phyloP scores from a whole-genome alignment of 805 yeast species.

The Kodamaea nitidulidarum region DNA sequence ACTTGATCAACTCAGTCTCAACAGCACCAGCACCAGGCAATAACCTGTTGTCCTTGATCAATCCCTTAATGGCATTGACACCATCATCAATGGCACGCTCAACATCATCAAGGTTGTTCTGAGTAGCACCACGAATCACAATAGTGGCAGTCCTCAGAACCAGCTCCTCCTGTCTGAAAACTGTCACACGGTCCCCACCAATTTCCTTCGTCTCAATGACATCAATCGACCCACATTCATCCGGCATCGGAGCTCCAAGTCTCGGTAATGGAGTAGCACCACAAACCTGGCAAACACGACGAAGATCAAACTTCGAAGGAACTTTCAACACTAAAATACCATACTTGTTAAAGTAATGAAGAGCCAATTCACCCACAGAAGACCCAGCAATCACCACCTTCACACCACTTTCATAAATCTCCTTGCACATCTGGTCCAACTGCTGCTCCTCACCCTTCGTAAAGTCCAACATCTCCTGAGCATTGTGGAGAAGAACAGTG shows the following conservation, averaged over 20 bases:
- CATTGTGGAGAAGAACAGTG: slow-evolving; percentile 91
- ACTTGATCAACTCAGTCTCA: slow-evolving; percentile 81
- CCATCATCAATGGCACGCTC: slow-evolving; percentile 98
- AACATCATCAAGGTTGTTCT: slow-evolving; percentile 85
- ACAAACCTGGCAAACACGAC: slow-evolving; percentile 92
- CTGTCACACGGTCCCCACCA: slow-evolving; percentile 96
- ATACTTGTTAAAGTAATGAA: slow-evolving; percentile 87
- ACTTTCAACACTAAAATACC: slow-evolving; percentile 82
- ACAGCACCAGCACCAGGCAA: slow-evolving; percentile 96
- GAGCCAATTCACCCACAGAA: slow-evolving; percentile 86
- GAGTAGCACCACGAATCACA: slow-evolving; percentile 93
- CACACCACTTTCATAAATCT: slow-evolving; percentile 79
- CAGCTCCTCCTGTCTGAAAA: slow-evolving; percentile 74
- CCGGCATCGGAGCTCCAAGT: slow-evolving; percentile 91
- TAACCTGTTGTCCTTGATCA: slow-evolving; percentile 72
- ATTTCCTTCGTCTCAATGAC: slow-evolving; percentile 87
- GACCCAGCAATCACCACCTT: slow-evolving; percentile 92
- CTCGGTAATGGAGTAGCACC: slow-evolving; percentile 96
- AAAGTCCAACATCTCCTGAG: slow-evolving; percentile 94
- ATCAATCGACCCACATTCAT: slow-evolving; percentile 87
- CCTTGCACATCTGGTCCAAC: slow-evolving; percentile 79
- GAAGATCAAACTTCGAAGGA: slow-evolving; percentile 88
- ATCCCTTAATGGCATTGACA: slow-evolving; percentile 84
- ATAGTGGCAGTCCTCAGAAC: slow-evolving; percentile 80
- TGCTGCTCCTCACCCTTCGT: slow-evolving; percentile 95